Evolutionary conservation across 176 grass and related monocot species (phyloP).

Genomic region (Chrysopogon serrulatus): DNA sequence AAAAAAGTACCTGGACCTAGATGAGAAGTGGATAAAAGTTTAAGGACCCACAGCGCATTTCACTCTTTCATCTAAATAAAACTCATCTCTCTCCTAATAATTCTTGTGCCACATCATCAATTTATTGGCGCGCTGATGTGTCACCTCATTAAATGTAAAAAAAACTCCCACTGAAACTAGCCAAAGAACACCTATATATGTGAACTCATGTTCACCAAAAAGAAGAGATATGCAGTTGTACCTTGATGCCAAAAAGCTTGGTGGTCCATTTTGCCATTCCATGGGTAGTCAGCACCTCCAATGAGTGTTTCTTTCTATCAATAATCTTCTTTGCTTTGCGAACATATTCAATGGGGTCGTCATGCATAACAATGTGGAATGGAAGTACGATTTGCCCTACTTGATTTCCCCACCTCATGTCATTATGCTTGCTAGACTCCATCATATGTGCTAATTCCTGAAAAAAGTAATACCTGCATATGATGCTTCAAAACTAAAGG

Average conservation of each 20-base stretch:
- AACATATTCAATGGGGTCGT: constrained; percentile 50
- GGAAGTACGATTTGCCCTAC: constrained; percentile 32
- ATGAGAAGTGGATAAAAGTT: no score
- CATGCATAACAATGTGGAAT: constrained; percentile 15
- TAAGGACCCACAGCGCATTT: no score
- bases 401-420: constrained; percentile 36
- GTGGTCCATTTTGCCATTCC: neutral
- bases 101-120: no score
- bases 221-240: neutral
- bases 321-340: constrained; percentile 29
- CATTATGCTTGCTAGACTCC: constrained; percentile 7
- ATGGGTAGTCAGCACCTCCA: constrained; percentile 39
- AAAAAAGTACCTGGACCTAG: no score
- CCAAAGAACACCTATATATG: no score
- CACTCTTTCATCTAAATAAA: no score
- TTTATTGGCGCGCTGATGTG: no score
- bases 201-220: neutral
- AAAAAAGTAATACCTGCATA: neutral
- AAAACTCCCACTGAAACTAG: no score
- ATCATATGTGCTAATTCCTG: constrained; percentile 43
- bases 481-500: neutral
- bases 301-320: constrained; percentile 41
- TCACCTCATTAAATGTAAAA: neutral
- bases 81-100: no score
- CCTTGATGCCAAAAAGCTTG: constrained; percentile 44